These are phyloP conservation scores for Candida insectorum DNA, from an alignment of 805 yeast species.

Conservation along the genomic window DNA sequence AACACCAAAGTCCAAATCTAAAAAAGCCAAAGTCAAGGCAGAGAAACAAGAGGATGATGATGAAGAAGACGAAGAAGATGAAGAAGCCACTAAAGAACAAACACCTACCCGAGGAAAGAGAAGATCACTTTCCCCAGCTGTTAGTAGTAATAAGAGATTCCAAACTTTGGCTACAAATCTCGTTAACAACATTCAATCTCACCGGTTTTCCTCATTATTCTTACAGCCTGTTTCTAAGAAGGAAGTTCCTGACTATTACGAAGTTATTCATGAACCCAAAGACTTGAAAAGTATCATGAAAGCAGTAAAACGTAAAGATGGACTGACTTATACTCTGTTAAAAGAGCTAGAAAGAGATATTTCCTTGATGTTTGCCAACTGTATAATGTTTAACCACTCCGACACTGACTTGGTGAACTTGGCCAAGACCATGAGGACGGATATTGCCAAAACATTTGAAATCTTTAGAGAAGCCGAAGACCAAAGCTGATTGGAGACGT, in stretches of 20 bases:
- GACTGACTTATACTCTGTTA: slow-evolving; percentile 48
- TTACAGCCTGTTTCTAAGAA: slow-evolving; percentile 62
- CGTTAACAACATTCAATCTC: slow-evolving; percentile 61
- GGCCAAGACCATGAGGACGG: slow-evolving; percentile 69
- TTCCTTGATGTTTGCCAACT: slow-evolving; percentile 77
- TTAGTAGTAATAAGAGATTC: slow-evolving; percentile 46
- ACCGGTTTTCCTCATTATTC: slow-evolving; percentile 72
- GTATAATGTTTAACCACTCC: slow-evolving; percentile 74
- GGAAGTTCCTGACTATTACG: slow-evolving; percentile 68
- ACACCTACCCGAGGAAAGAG: slow-evolving; percentile 6
- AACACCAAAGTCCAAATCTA: neutral
- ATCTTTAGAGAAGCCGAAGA: slow-evolving; percentile 54
- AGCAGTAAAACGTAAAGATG: slow-evolving; percentile 44
- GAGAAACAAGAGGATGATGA: slow-evolving; percentile 8
- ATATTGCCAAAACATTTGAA: slow-evolving; percentile 53
- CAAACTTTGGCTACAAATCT: slow-evolving; percentile 60
- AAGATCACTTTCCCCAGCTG: slow-evolving; percentile 17
- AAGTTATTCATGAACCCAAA: slow-evolving; percentile 58
- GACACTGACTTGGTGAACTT: slow-evolving; percentile 59
- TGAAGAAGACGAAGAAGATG: slow-evolving; percentile 8
- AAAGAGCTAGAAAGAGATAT: slow-evolving; percentile 65
- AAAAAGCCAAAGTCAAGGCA: neutral
- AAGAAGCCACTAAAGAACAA: too few relatives aligned
- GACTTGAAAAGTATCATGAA: slow-evolving; percentile 64
- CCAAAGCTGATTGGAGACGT: too few relatives aligned